Percentiles rank a stretch among this genome's conserved stretches.
Conservation (phyloP, 208 protist species). For the Strigomonas galati region DNA sequence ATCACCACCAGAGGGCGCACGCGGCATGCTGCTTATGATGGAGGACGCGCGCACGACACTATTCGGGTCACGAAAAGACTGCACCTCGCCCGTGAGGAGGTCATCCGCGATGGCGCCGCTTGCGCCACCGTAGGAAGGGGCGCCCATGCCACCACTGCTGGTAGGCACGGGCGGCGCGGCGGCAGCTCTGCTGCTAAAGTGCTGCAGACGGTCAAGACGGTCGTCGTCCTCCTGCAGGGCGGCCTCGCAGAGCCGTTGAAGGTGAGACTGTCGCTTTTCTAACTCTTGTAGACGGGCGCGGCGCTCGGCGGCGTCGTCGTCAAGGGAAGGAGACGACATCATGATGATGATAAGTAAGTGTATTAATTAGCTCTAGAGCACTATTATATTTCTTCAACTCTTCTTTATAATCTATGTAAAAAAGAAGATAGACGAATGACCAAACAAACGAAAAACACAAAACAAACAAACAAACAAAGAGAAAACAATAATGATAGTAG, state of each 20-base stretch:
- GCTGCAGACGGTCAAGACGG: constrained; percentile 13
- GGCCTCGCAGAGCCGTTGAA: constrained; percentile 64
- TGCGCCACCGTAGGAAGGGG: not conserved
- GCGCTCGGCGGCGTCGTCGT: constrained; percentile 19
- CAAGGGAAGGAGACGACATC: not conserved
- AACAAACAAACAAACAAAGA: not conserved
- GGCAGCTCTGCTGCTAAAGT: not conserved
- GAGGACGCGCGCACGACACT: constrained; percentile 48
- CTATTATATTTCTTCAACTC: no score
- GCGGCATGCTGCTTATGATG: constrained; percentile 10
- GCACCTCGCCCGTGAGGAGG: constrained; percentile 63
- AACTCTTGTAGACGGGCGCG: constrained; percentile 50
- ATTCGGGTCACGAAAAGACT: constrained; percentile 60
- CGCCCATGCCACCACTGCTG: not conserved
- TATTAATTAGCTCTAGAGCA: not conserved
- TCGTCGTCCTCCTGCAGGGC: constrained; percentile 51
- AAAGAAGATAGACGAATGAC: no score
- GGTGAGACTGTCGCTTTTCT: constrained; percentile 44
- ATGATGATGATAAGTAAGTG: not conserved
- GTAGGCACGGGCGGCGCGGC: not conserved
- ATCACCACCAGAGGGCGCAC: not conserved
- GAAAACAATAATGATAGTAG: constrained; percentile 10
- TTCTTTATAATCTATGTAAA: not conserved
- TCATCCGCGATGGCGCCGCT: constrained; percentile 24
- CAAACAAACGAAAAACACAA: no score